Evolutionary conservation across 2,329 filamentous ascomycete species (phyloP).

Genomic region (Neonectria punicea): DNA sequence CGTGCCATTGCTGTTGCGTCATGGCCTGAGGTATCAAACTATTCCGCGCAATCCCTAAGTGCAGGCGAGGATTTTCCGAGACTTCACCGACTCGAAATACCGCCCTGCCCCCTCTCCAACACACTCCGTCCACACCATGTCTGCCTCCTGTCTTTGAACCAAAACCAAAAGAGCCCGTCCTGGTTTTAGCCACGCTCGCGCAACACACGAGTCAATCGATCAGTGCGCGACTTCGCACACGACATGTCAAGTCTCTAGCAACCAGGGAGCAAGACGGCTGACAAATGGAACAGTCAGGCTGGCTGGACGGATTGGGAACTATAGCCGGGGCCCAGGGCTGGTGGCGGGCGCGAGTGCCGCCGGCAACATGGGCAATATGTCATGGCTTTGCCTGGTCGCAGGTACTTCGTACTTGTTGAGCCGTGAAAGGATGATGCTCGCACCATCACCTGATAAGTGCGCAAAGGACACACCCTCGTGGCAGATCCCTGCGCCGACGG

Average conservation of each 20-base stretch:
- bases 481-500: slow-evolving; percentile 35
- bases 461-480: slow-evolving; percentile 34
- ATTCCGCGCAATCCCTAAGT: slow-evolving; percentile 26
- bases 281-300: slow-evolving; percentile 38
- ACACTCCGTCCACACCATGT: slow-evolving; percentile 22
- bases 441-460: slow-evolving; percentile 37
- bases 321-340: slow-evolving; percentile 30
- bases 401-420: slow-evolving; percentile 26
- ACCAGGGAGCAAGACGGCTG: slow-evolving; percentile 26
- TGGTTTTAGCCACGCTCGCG: slow-evolving; percentile 17
- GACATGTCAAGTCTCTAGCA: slow-evolving; percentile 13
- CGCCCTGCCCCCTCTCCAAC: slow-evolving; percentile 22
- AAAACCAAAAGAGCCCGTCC: slow-evolving; percentile 13
- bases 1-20: slow-evolving; percentile 17
- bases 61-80: slow-evolving; percentile 39
- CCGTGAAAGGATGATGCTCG: slow-evolving; percentile 37
- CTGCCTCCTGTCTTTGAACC: slow-evolving; percentile 11
- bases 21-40: slow-evolving; percentile 33
- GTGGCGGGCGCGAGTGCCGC: slow-evolving; percentile 38
- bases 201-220: slow-evolving; percentile 28
- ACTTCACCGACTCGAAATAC: slow-evolving; percentile 44
- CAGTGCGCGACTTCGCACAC: slow-evolving; percentile 11
- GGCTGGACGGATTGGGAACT: slow-evolving; percentile 38
- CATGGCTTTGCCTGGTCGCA: slow-evolving; percentile 30
- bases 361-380: slow-evolving; percentile 35